These are phyloP conservation scores for Penicillium brevicompactum DNA, from an alignment of 2,329 filamentous ascomycete genomes.

Conservation along the genomic window DNA sequence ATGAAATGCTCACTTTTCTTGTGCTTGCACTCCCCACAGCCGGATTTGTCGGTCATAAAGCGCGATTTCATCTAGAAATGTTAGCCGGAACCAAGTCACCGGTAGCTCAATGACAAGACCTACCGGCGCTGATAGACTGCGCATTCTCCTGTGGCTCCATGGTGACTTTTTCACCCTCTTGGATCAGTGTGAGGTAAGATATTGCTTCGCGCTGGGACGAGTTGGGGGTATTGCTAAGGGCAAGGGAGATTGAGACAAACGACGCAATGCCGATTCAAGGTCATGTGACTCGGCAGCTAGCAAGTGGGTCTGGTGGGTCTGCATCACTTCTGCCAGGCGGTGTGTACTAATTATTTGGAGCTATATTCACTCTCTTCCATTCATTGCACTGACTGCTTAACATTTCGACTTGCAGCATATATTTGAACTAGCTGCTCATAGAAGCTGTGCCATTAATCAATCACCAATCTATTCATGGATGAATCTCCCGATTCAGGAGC, in stretches of 20 bases:
- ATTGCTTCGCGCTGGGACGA: no score
- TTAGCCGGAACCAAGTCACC: background rate
- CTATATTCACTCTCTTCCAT: no score
- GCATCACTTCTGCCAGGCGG: no score
- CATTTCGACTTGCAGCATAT: no score
- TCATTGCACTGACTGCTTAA: no score
- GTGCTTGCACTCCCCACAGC: slow-evolving; percentile 93
- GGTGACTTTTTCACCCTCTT: background rate
- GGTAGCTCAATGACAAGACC: background rate
- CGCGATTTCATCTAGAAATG: slow-evolving; percentile 78
- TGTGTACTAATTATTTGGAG: no score
- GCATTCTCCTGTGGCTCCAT: slow-evolving; percentile 29
- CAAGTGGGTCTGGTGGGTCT: slow-evolving; percentile 12
- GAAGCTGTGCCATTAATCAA: no score
- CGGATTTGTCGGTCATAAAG: slow-evolving; percentile 97
- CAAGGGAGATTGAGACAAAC: background rate
- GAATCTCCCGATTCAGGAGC: no score
- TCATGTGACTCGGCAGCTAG: slow-evolving; percentile 8
- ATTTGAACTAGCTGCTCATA: no score
- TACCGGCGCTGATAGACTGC: slow-evolving; percentile 40
- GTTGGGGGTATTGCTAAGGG: background rate
- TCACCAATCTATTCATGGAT: no score
- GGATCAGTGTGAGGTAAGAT: background rate
- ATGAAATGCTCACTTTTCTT: slow-evolving; percentile 64
- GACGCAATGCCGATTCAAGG: background rate